Base-by-base conservation (phyloP, 495 filamentous ascomycete species). In the Podospora conica region DNA sequence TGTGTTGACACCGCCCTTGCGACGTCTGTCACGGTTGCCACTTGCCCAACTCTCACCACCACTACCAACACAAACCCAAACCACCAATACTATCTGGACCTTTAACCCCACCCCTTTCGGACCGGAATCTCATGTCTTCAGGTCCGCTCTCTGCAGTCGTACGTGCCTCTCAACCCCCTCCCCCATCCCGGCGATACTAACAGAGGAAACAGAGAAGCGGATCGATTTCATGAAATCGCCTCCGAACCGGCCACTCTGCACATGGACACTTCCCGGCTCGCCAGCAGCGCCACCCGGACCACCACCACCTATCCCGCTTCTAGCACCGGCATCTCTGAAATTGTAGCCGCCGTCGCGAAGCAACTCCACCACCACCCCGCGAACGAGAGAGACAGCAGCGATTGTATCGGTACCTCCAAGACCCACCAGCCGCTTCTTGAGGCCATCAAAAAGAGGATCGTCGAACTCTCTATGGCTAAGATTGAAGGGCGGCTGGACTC, bases 401-500 rank as follows among this genome's bases (percentile, higher is more conserved):
- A 15, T 48, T 18, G 40, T n/a, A 48, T 48, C 40, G 40, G 40
- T n/a, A 48, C 40, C 40, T n/a, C 40, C 40, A 48, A 48, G 40
- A n/a, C 40, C 40, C 40, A 48, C 40, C 40, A 70, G 60, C 71
- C 59, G 64, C 65, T 70, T 65, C 48, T 76, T 63, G 69, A 65
- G 48, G 63, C 67, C 56, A 66, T 68, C 55, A 76, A 74, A 65
- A 67, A 73, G 60, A 63, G 67, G 62, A 75, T 75, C 20, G 55
- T 76, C 10, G 69, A 65, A 23, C 63, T 25, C 74, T 74, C 70
- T 74, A 75, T 76, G 74, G 71, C 66, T 70, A 33, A 71, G 60
- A 53, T 76, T 15, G 53, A 55, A 11, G 57, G 31, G 31, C 54
- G 61, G 15, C 55, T 76, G 59, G 61, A 76, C 23, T 21, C 60